Evolutionary conservation across 768 basidiomycete species (phyloP), one percentile per base, ranked within the genome.

Genomic region (Boletus rubroflammeus): DNA sequence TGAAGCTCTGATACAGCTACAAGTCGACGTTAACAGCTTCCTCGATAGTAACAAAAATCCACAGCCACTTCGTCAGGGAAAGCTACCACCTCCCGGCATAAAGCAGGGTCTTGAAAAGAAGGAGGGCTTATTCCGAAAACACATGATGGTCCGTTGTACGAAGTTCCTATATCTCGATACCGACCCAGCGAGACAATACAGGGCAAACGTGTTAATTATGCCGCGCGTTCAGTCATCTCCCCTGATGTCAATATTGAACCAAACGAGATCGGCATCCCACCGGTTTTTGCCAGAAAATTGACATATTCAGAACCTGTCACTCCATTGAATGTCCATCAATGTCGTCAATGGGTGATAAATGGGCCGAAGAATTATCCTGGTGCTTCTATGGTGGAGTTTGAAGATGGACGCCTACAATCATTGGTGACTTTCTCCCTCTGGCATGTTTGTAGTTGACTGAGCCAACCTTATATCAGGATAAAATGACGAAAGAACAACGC

Each of bases 161-260:
- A 51, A 6, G 28, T 28, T 45, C 23, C 51, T 48, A 38, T 32
- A 3, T 47, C 8, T 44, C 9, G 25, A 43, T 26, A 28, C 25
- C 14, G 15, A 39, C 51, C 60, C 15, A 60, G 25, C 31, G 47
- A 38, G 17, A 36, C 25, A 6, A 41, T 47, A 29, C 53, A 98
- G 95, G 97, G 97, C 10, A 99, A 99, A 78, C 94, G 97, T 66
- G 97, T 99, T 57, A 98, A 99, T 72, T 97, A 96, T 69, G 95
- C 97, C 39, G 97, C 97, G 21, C 94, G 97, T 58, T 99, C 97
- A n/a, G 97, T 99, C 67, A 99, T 99, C 61, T 99, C 97, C 17
- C 97, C 97, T 11, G 97, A 99, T 67, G 90, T 98, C 63, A 98
- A 98, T 72, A 98, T 99, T 61, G 97, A 99, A 72, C 92, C 97